These are phyloP conservation scores for Stemphylium lycopersici DNA, from an alignment of 2,329 filamentous ascomycete species.

Conservation along the genomic window DNA sequence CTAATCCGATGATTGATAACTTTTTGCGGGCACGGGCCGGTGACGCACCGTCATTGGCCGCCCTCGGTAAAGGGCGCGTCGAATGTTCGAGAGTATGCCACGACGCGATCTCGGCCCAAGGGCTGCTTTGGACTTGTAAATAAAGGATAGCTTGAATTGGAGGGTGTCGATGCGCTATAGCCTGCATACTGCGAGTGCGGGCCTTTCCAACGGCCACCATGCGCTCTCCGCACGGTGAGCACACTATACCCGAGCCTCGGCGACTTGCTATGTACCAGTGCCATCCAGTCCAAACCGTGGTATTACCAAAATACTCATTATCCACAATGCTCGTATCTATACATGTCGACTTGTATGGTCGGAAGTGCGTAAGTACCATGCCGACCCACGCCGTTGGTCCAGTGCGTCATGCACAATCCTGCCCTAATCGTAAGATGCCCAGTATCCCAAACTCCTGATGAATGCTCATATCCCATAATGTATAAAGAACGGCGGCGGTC, in stretches of 20 bases:
- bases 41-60: conserved; percentile 16
- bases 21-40: conserved; percentile 23
- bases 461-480: conserved; percentile 39
- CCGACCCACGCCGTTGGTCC: not conserved
- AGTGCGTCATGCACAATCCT: conserved; percentile 2
- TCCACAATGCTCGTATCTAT: conserved; percentile 5
- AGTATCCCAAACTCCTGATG: conserved; percentile 35
- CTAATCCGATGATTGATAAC: conserved; percentile 13
- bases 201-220: not conserved
- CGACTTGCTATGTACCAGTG: not conserved
- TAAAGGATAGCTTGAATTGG: conserved; percentile 1
- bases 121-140: not conserved
- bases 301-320: conserved; percentile 16
- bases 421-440: conserved; percentile 10
- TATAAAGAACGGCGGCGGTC: conserved; percentile 27
- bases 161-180: not conserved
- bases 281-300: conserved; percentile 1
- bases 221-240: not conserved
- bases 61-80: conserved; percentile 16
- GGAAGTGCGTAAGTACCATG: conserved; percentile 1
- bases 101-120: conserved; percentile 1
- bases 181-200: not conserved
- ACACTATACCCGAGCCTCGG: not conserved
- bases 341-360: not conserved
- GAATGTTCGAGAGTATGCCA: conserved; percentile 18